Conservation (phyloP, 352 stramenopile species). For the Ophiocytium majus region DNA sequence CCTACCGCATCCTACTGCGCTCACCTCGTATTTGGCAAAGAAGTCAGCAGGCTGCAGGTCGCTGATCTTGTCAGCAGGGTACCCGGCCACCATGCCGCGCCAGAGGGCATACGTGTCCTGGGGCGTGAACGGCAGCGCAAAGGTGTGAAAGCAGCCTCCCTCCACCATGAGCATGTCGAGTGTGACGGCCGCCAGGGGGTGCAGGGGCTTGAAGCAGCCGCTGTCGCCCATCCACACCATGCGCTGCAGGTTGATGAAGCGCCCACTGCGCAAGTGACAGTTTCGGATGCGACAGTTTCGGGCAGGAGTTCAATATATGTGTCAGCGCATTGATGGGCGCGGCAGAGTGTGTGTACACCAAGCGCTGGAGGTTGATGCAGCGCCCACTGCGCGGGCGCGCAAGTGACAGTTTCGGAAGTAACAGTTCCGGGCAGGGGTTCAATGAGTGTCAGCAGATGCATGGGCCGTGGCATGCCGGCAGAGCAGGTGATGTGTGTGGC, state of each 20-base stretch:
- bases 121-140: slow-evolving; percentile 85
- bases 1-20: too few species aligned
- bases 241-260: slow-evolving; percentile 97
- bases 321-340: too few species aligned
- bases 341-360: slow-evolving; percentile 75
- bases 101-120: slow-evolving; percentile 92
- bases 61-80: slow-evolving; percentile 65
- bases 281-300: too few species aligned
- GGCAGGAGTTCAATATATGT: too few species aligned
- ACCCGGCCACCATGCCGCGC: slow-evolving; percentile 54
- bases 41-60: slow-evolving; percentile 90
- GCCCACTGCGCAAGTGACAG: slow-evolving; percentile 91
- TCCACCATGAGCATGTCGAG: slow-evolving; percentile 60
- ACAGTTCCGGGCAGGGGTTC: too few species aligned
- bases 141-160: slow-evolving; percentile 24
- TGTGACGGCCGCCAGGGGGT: slow-evolving; percentile 71
- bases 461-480: too few species aligned
- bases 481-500: too few species aligned
- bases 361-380: slow-evolving; percentile 97
- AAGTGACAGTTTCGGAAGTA: too few species aligned
- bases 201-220: slow-evolving; percentile 68
- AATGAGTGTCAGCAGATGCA: too few species aligned
- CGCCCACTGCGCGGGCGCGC: slow-evolving; percentile 77
- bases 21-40: slow-evolving; percentile 76
- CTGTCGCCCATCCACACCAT: slow-evolving; percentile 72